phyloP scores from a whole-genome alignment of 768 basidiomycete genomes.

The Holtermanniella nyarrowii region DNA sequence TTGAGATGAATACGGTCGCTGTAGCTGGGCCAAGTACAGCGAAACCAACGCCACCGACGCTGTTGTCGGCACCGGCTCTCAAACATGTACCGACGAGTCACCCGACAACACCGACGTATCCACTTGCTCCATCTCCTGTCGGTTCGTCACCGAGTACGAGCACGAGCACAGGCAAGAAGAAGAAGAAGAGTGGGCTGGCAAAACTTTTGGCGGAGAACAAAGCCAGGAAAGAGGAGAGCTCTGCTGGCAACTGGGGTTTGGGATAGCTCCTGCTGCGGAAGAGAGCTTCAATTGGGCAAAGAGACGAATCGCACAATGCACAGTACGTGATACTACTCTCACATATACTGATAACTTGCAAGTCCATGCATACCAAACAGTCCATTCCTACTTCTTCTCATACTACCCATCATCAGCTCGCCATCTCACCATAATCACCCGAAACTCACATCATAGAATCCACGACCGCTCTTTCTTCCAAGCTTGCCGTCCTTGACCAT shows the following conservation, averaged over 20 bases:
- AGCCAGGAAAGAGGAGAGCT: constrained; percentile 10
- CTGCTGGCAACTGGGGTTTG: constrained; percentile 16
- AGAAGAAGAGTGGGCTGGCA: constrained; percentile 27
- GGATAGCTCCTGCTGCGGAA: constrained; percentile 9
- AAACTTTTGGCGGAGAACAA: constrained; percentile 33
- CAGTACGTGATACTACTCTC: constrained; percentile 1
- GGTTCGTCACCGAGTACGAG: constrained; percentile 3
- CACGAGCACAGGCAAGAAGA: constrained; percentile 14
- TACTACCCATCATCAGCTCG: constrained; percentile 1
- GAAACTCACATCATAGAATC: constrained; percentile 42
- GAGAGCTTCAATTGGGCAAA: not conserved
- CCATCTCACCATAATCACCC: not conserved
- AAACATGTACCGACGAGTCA: constrained; percentile 12
- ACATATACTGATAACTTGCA: not conserved
- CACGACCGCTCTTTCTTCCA: constrained; percentile 44
- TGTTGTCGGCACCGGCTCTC: constrained; percentile 9
- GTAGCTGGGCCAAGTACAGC: too few species aligned
- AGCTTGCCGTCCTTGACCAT: constrained; percentile 42
- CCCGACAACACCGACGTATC: constrained; percentile 24
- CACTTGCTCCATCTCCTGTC: constrained; percentile 6
- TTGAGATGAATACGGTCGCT: not conserved
- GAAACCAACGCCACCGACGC: not conserved
- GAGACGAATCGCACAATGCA: not conserved
- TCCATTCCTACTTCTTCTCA: constrained; percentile 2
- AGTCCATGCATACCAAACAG: constrained; percentile 1